phyloP scores from a whole-genome alignment of 2,329 filamentous ascomycete species.

The Coniochaeta sp. region DNA sequence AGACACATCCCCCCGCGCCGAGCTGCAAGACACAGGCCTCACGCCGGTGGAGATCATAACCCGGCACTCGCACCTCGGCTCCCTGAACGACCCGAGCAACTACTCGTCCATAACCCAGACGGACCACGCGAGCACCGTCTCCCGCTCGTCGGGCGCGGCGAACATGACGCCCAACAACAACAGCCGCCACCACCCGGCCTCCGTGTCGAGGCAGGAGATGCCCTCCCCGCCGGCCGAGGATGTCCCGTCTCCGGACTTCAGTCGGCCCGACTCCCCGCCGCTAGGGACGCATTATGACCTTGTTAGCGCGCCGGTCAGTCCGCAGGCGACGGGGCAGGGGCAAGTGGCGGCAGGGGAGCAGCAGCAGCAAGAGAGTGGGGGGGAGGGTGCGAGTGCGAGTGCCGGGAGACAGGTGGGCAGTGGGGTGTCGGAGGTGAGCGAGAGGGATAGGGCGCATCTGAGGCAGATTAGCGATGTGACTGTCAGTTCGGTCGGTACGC shows the following conservation, averaged over 20 bases:
- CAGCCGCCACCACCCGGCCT: no score
- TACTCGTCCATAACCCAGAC: constrained; percentile 17
- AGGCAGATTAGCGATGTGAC: constrained; percentile 33
- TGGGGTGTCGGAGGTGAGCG: constrained; percentile 31
- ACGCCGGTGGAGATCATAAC: constrained; percentile 31
- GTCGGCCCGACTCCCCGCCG: not conserved
- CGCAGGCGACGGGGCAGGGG: not conserved
- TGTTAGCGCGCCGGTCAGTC: not conserved
- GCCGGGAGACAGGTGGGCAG: not conserved
- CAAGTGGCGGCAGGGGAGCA: not conserved
- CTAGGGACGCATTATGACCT: not conserved
- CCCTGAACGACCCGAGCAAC: constrained; percentile 20
- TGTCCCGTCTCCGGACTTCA: not conserved
- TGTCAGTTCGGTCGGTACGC: constrained; percentile 21
- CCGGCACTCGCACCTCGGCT: constrained; percentile 18
- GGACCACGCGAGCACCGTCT: constrained; percentile 23
- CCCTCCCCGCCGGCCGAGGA: not conserved
- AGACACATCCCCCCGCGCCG: constrained; percentile 35
- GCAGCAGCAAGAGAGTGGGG: not conserved
- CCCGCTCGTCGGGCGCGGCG: constrained; percentile 10
- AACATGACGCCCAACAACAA: constrained; percentile 2
- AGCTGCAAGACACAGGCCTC: constrained; percentile 37
- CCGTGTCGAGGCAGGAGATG: not conserved
- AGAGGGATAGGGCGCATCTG: constrained; percentile 29
- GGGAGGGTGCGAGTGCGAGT: not conserved